Conservation (phyloP, 345 rosid species). For the Arabidopsis arenosa region DNA sequence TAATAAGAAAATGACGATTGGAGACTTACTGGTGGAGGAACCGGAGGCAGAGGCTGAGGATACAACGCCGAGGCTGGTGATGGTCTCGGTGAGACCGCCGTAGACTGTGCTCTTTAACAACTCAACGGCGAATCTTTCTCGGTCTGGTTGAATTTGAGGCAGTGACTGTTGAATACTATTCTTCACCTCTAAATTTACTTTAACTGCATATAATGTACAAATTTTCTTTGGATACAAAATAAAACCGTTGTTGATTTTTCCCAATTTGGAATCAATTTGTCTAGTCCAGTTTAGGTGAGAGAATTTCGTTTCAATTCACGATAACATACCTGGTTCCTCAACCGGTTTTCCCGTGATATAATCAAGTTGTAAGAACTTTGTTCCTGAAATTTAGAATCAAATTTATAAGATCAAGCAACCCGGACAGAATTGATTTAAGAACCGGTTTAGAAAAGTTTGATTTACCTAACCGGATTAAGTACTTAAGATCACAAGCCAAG, state of each 20-base stretch:
- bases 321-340: slow-evolving; percentile 35
- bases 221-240: not conserved
- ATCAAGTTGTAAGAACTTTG: slow-evolving; percentile 36
- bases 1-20: not conserved
- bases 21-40: slow-evolving; percentile 66
- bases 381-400: slow-evolving; percentile 32
- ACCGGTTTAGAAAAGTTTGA: not conserved
- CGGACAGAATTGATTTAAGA: not conserved
- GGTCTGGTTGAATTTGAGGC: slow-evolving; percentile 12
- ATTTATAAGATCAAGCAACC: not conserved
- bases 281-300: not conserved
- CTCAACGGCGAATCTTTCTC: slow-evolving; percentile 50
- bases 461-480: slow-evolving; percentile 65
- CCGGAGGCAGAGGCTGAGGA: slow-evolving; percentile 89
- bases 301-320: not conserved
- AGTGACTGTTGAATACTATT: slow-evolving; percentile 6
- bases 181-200: not conserved
- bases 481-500: slow-evolving; percentile 64
- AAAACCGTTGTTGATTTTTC: not conserved
- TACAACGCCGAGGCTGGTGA: slow-evolving; percentile 79
- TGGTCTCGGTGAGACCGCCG: slow-evolving; percentile 84
- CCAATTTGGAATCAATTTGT: not conserved
- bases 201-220: slow-evolving; percentile 11
- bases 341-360: slow-evolving; percentile 17
- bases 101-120: slow-evolving; percentile 78